Evolutionary conservation across 1,284 basidiomycete species (phyloP).

Genomic region (Spongiforma sp.): DNA sequence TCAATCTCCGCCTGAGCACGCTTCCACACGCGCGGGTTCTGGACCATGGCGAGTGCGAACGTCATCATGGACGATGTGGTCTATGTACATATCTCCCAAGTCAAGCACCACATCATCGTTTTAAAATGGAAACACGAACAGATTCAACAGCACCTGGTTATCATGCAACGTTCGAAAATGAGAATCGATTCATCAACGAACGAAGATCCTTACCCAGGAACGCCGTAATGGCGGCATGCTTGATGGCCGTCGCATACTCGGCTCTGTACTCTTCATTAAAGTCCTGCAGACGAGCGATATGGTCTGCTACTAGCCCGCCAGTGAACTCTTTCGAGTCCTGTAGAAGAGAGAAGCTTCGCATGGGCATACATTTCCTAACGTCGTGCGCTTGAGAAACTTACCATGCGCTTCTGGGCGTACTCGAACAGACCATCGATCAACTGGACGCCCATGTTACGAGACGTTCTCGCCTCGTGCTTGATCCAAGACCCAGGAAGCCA

Average conservation of each 20-base stretch:
- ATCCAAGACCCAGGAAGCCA: not conserved
- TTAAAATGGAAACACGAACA: slow-evolving; percentile 8
- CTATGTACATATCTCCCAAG: slow-evolving; percentile 6
- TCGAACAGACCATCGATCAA: not conserved
- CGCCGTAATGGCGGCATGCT: slow-evolving; percentile 18
- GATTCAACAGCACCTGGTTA: slow-evolving; percentile 25
- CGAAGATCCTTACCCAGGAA: slow-evolving; percentile 21
- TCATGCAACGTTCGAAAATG: not conserved
- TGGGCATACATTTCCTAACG: not conserved
- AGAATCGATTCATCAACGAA: too few species aligned
- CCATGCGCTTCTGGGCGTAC: not conserved
- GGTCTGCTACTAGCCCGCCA: slow-evolving; percentile 22
- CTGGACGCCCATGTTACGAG: not conserved
- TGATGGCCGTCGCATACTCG: slow-evolving; percentile 22
- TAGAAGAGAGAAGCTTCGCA: not conserved
- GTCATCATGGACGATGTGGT: slow-evolving; percentile 14
- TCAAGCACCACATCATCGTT: slow-evolving; percentile 2
- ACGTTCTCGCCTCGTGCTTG: not conserved
- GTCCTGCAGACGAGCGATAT: slow-evolving; percentile 24
- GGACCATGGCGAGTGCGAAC: slow-evolving; percentile 42
- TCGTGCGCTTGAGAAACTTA: not conserved
- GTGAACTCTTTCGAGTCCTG: slow-evolving; percentile 11
- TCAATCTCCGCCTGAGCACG: too few species aligned
- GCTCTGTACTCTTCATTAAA: slow-evolving; percentile 9
- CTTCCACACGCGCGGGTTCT: slow-evolving; percentile 37